These are phyloP conservation scores for Trichothecium sympodiale DNA, from an alignment of 2,329 filamentous ascomycete genomes.

Conservation along the genomic window DNA sequence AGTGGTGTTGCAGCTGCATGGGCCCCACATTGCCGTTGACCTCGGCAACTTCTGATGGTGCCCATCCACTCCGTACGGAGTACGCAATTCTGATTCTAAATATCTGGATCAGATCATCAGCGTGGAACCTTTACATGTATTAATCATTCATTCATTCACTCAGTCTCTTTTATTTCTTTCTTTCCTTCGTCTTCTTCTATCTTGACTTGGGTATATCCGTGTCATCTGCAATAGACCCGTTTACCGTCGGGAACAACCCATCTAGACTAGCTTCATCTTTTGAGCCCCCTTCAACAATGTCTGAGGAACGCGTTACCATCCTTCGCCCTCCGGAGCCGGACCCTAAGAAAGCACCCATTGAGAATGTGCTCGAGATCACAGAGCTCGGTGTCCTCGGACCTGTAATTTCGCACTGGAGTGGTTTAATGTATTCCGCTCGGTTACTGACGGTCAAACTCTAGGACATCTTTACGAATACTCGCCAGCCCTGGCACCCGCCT, in stretches of 20 bases:
- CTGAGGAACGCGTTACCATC: conserved; percentile 24
- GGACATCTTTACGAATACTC: conserved; percentile 93
- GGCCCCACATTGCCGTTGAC: too few relatives aligned
- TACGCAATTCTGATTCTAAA: too few relatives aligned
- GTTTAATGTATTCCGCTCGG: not conserved
- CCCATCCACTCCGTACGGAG: too few relatives aligned
- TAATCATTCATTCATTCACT: not conserved
- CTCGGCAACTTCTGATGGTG: too few relatives aligned
- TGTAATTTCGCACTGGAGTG: conserved; percentile 31
- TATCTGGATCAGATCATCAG: too few relatives aligned
- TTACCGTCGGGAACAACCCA: too few relatives aligned
- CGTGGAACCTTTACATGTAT: too few relatives aligned
- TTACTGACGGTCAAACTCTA: conserved; percentile 21
- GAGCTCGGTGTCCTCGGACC: conserved; percentile 66
- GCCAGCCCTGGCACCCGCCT: conserved; percentile 82
- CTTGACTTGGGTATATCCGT: too few relatives aligned
- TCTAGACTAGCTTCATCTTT: too few relatives aligned
- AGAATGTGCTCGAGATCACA: conserved; percentile 81
- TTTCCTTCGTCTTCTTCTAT: not conserved
- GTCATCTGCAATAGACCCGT: too few relatives aligned
- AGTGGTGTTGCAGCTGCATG: too few relatives aligned
- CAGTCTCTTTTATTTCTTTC: not conserved
- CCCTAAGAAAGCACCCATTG: conserved; percentile 64
- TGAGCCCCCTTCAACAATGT: conserved; percentile 1
- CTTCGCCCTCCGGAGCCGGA: conserved; percentile 65